Evolutionary conservation across 495 filamentous ascomycete species (phyloP).

Genomic region (Penicillium paradoxum): DNA sequence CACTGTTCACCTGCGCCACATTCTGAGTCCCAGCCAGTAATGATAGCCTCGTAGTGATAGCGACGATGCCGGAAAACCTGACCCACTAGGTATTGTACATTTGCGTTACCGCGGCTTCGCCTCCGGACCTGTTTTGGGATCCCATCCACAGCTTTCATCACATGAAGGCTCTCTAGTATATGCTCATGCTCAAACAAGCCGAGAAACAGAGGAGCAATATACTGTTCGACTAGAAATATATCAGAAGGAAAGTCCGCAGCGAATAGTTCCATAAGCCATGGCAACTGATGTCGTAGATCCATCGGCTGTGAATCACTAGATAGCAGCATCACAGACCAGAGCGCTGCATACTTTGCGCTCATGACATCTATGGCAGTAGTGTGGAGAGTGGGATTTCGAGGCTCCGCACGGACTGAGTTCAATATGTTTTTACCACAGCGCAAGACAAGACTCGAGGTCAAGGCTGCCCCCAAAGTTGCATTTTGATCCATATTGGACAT

Average conservation of each 20-base stretch:
- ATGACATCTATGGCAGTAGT: conserved; percentile 49
- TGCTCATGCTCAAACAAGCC: conserved; percentile 40
- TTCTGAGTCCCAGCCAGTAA: conserved; percentile 79
- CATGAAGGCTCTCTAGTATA: conserved; percentile 49
- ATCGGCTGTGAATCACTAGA: conserved; percentile 40
- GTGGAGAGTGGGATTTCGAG: conserved; percentile 18
- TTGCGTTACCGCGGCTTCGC: conserved; percentile 31
- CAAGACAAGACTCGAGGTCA: conserved; percentile 61
- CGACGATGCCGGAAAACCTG: conserved; percentile 79
- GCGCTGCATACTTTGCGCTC: conserved; percentile 65
- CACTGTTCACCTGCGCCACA: conserved; percentile 48
- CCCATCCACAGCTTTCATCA: conserved; percentile 56
- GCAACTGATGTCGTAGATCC: conserved; percentile 57
- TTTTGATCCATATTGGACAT: conserved; percentile 48
- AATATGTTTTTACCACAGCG: conserved; percentile 79
- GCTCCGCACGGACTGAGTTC: conserved; percentile 47
- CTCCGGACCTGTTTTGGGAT: conserved; percentile 51
- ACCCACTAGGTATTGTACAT: conserved; percentile 69
- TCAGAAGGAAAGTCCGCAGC: conserved; percentile 59
- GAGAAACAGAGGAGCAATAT: conserved; percentile 55
- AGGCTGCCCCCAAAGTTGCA: conserved; percentile 54
- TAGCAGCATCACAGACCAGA: conserved; percentile 73
- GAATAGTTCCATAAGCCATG: conserved; percentile 63
- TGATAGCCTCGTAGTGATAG: conserved; percentile 73
- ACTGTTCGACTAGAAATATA: conserved; percentile 57